Base-by-base conservation (phyloP, 768 basidiomycete species). In the Tricholoma sp. region DNA sequence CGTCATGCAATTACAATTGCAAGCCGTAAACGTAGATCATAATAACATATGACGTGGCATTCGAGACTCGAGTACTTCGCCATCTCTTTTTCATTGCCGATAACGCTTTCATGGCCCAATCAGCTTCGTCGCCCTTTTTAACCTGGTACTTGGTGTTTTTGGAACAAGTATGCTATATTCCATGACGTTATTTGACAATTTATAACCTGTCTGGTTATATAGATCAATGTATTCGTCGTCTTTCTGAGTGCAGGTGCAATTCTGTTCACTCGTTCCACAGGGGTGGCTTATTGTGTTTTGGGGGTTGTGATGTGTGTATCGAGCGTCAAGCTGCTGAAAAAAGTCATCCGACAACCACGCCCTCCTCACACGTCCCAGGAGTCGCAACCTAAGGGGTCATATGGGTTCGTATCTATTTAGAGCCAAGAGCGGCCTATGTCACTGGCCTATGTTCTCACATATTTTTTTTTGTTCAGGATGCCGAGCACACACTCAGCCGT, bases 401-500 rank as follows among this genome's bases (percentile, higher is more conserved):
- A 87, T 65, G 90, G 90, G 89, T 91, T 63, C 50, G 81, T 66
- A 28, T 10, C 6, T 9, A 18, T 41, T 50, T 45, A 10, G 6
- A 29, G 45, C 29, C 15, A 32, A 17, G 31, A 7, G 7, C 29
- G n/a, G 31, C 12, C 9, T 31, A 9, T 48, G 29, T 48, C 5
- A n/a, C n/a, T n/a, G n/a, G n/a, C n/a, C n/a, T n/a, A n/a, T n/a
- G n/a, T n/a, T n/a, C n/a, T n/a, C 47, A 32, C 31, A 49, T 6
- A 48, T n/a, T 4, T 49, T n/a, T 41, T 47, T 49, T 44, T 53
- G 12, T 56, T 49, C 65, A 91, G 90, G 11, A 91, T 92, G 90
- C 90, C 90, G 5, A 89, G 86, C 59, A 91, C 90, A 5, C 90
- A 92, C 67, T 85, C 89, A 10, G 84, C 88, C 9, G 73, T 76